phyloP scores from a whole-genome alignment of 1,139 yeast genomes.

The Saccharomyces hybrid region DNA sequence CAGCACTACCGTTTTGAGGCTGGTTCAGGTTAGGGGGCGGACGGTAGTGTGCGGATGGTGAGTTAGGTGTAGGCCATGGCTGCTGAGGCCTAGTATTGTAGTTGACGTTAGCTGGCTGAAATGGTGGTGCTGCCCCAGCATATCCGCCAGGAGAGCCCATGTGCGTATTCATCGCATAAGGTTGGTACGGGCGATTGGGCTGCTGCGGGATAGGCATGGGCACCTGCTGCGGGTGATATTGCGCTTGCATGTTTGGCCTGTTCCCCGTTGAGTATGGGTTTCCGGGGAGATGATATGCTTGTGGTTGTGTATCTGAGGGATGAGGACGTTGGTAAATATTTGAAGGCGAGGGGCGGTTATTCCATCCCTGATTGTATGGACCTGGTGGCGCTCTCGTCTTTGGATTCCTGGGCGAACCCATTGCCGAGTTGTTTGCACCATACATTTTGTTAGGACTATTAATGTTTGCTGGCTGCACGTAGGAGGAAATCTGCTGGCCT shows the following conservation, averaged over 20 bases:
- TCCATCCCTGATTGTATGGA: neutral
- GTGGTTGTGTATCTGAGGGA: neutral
- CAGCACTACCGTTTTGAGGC: neutral
- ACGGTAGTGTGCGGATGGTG: neutral
- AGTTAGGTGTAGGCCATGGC: neutral
- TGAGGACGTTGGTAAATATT: neutral
- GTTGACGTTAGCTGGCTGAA: neutral
- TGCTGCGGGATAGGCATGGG: neutral
- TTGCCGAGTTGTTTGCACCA: neutral
- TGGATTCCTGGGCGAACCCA: neutral
- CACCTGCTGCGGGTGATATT: neutral
- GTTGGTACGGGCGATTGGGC: neutral
- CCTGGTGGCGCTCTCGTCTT: slow-evolving; percentile 3
- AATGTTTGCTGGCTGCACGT: neutral
- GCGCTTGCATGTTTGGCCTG: neutral
- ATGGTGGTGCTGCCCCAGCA: neutral
- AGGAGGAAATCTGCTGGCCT: neutral
- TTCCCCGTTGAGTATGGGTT: neutral
- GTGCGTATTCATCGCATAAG: neutral
- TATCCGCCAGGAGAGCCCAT: neutral
- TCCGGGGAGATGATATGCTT: neutral
- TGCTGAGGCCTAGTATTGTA: neutral
- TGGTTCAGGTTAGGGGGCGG: slow-evolving; percentile 2
- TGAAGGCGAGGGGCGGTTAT: slow-evolving; percentile 1
- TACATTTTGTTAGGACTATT: neutral